Conservation (phyloP, 345 rosid species). For the Eucalyptus regnans region DNA sequence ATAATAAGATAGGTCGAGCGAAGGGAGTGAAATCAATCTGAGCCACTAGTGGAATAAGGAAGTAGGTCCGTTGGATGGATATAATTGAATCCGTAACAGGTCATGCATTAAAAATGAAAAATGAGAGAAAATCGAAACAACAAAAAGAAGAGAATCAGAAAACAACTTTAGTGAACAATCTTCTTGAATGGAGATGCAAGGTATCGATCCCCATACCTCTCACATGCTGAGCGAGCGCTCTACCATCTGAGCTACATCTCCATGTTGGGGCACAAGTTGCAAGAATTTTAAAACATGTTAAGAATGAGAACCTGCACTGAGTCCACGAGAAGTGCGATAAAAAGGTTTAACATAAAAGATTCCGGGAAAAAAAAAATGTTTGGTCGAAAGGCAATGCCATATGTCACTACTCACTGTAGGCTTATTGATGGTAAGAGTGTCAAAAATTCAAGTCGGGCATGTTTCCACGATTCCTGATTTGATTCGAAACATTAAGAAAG, state of each 20-base stretch:
- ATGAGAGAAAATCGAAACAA: neutral
- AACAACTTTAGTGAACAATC: too few relatives aligned
- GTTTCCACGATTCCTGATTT: neutral
- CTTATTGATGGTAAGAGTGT: neutral
- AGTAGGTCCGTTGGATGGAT: neutral
- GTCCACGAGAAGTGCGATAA: neutral
- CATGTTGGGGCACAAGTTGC: neutral
- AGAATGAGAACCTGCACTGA: neutral
- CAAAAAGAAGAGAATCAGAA: neutral
- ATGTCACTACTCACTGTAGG: neutral
- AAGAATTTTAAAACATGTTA: too few relatives aligned
- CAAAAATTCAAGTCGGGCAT: neutral
- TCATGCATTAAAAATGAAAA: neutral
- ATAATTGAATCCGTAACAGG: too few relatives aligned
- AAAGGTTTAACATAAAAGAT: neutral
- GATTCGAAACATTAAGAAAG: neutral
- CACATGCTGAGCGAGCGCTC: slow-evolving; percentile 59
- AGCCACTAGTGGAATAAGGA: neutral
- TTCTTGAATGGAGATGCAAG: slow-evolving; percentile 33
- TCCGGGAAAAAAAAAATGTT: too few relatives aligned
- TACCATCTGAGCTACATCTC: slow-evolving; percentile 66
- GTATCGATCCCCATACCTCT: slow-evolving; percentile 41
- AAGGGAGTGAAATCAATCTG: neutral
- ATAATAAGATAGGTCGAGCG: neutral
- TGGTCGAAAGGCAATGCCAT: neutral